Evolutionary conservation across 768 basidiomycete genomes (phyloP).

Genomic region (Suillus tomentosus): DNA sequence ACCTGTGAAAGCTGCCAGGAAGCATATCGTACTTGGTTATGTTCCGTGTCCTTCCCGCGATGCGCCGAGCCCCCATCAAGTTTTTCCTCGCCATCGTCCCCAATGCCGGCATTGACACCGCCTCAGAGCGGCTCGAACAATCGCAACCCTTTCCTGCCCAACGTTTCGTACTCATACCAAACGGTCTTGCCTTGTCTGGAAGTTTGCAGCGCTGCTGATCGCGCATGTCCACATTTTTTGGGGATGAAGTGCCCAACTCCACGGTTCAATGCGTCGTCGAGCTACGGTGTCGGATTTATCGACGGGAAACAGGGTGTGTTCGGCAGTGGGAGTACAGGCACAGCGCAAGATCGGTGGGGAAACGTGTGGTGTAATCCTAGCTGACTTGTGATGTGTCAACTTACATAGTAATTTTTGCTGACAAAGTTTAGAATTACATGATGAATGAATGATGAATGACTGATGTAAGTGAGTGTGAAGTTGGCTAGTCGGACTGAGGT

Average conservation of each 20-base stretch:
- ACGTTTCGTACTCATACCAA: conserved; percentile 48
- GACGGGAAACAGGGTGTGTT: conserved; percentile 53
- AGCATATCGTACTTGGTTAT: conserved; percentile 79
- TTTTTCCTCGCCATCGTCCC: conserved; percentile 32
- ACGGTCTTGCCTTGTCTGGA: conserved; percentile 79
- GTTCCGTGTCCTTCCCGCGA: conserved; percentile 70
- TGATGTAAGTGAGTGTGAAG: background rate
- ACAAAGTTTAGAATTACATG: background rate
- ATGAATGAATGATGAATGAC: background rate
- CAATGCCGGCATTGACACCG: conserved; percentile 52
- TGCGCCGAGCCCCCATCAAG: conserved; percentile 58
- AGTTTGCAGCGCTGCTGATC: conserved; percentile 69
- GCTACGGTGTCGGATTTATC: conserved; percentile 78
- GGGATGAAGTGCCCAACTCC: conserved; percentile 67
- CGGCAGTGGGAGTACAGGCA: conserved; percentile 53
- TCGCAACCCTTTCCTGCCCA: conserved; percentile 52
- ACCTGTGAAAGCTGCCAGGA: conserved; percentile 74
- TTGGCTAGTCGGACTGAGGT: too few species aligned
- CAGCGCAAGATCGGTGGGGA: conserved; percentile 65
- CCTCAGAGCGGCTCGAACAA: conserved; percentile 41
- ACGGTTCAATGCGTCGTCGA: conserved; percentile 61
- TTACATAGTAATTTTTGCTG: background rate
- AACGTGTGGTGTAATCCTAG: conserved; percentile 74
- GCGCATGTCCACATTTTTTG: conserved; percentile 76
- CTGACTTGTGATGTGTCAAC: conserved; percentile 13